Evolutionary conservation across 169 alveolate genomes (phyloP).

Genomic region (Cryptosporidium sp.): DNA sequence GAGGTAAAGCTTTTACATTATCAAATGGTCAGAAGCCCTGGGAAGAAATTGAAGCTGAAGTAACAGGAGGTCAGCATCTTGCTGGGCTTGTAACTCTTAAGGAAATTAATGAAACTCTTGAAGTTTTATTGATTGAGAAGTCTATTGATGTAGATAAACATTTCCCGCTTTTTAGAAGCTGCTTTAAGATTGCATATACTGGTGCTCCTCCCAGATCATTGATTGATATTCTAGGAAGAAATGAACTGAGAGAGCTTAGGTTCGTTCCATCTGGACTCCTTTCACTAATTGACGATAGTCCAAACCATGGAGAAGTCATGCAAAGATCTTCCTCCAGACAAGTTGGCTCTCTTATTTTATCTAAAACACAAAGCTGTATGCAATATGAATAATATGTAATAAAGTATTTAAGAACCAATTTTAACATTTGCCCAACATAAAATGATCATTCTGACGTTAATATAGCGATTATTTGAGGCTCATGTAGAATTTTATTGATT

Average conservation of each 20-base stretch:
- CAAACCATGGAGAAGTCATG: constrained; percentile 53
- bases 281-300: constrained; percentile 55
- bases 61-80: constrained; percentile 91
- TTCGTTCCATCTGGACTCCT: constrained; percentile 74
- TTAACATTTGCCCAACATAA: not conserved
- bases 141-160: constrained; percentile 67
- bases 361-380: constrained; percentile 60
- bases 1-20: constrained; percentile 91
- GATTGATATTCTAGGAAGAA: constrained; percentile 27
- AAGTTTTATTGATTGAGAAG: constrained; percentile 44
- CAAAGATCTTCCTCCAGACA: constrained; percentile 63
- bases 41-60: constrained; percentile 89
- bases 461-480: not conserved
- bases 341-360: constrained; percentile 54
- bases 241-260: constrained; percentile 62
- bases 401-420: not conserved
- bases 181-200: constrained; percentile 50
- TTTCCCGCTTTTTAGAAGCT: constrained; percentile 60
- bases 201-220: constrained; percentile 52
- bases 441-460: not conserved
- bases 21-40: constrained; percentile 86
- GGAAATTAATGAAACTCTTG: constrained; percentile 71
- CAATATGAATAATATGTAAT: not conserved
- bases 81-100: constrained; percentile 61
- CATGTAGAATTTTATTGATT: not conserved